Base-by-base conservation (phyloP, 345 rosid species). In the Brassica juncea region DNA sequence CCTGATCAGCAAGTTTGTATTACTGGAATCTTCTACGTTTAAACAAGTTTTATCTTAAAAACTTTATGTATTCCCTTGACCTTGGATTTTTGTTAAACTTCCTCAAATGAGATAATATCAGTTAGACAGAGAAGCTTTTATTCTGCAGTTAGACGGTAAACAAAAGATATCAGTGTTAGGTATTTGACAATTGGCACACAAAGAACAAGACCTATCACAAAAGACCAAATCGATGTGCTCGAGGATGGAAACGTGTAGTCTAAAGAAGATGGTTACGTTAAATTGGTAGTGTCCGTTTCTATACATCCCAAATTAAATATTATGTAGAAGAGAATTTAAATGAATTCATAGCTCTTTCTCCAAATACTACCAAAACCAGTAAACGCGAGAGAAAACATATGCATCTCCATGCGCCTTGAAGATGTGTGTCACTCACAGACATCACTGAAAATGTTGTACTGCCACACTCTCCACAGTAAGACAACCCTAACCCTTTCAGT, bases 371-470 rank as follows among this genome's bases (percentile, higher is more conserved):
- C 28, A 44, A 74, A 76, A 64, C 58, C 39, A 42, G 71, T 16
- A 9, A 55, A 78, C 67, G 66, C 25, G 49, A 72, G 77, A 65
- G 61, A 66, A 71, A 35, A 39, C 72, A 78, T 77, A 67, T 37
- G 81, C 31, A 78, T 65, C 34, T 71, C n/a, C 77, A 78, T 72
- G 72, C 72, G 12, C 72, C 52, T 57, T 30, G 35, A 39, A 65
- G 72, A 47, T 71, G 47, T 78, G 60, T 44, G 61, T 71, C 72
- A 70, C 70, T 35, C 72, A 35, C 32, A 63, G 37, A 54, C 49
- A 78, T 64, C 15, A 19, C 19, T 71, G 67, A 10, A 71, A 39
- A 72, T 72, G 81, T 65, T 55, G 19, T 65, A 10, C 58, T 64
- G 76, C 61, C 66, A 60, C 54, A 77, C 54, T 61, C 68, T 68